A percentile compares a stretch with the other conserved stretches of the same genome.
These are phyloP conservation scores for Scheffersomyces stipitis DNA, from an alignment of 805 yeast species.

Conservation along the genomic window DNA sequence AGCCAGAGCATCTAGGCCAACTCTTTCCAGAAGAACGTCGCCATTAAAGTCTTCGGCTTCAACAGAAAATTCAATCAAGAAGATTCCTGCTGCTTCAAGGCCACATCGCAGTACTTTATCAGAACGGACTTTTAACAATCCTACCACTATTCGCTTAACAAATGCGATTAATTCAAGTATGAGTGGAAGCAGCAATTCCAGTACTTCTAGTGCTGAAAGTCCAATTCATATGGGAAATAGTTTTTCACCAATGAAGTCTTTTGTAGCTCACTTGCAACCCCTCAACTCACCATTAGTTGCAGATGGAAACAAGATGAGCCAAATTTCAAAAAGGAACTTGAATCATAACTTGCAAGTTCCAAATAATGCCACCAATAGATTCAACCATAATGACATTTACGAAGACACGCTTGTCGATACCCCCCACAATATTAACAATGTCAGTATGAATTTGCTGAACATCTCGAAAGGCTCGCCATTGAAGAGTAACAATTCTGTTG, in stretches of 20 bases:
- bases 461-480: not conserved
- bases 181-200: conserved; percentile 2
- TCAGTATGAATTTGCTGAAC: not conserved
- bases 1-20: not conserved
- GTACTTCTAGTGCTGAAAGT: conserved; percentile 3
- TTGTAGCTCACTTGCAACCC: not conserved
- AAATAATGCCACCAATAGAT: no score
- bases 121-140: conserved; percentile 2
- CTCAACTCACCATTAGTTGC: not conserved
- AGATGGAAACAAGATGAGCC: not conserved
- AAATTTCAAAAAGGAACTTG: no score
- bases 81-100: not conserved
- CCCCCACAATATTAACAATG: not conserved
- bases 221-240: not conserved
- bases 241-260: not conserved
- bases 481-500: not conserved
- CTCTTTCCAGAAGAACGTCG: conserved; percentile 1
- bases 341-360: no score
- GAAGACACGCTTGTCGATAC: not conserved
- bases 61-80: not conserved
- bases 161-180: conserved; percentile 5
- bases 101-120: conserved; percentile 1
- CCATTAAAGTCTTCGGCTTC: not conserved
- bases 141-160: conserved; percentile 7
- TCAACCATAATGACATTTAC: not conserved